phyloP scores from a whole-genome alignment of 176 grass and related monocot genomes.

The Echinochloa phyllopogon region DNA sequence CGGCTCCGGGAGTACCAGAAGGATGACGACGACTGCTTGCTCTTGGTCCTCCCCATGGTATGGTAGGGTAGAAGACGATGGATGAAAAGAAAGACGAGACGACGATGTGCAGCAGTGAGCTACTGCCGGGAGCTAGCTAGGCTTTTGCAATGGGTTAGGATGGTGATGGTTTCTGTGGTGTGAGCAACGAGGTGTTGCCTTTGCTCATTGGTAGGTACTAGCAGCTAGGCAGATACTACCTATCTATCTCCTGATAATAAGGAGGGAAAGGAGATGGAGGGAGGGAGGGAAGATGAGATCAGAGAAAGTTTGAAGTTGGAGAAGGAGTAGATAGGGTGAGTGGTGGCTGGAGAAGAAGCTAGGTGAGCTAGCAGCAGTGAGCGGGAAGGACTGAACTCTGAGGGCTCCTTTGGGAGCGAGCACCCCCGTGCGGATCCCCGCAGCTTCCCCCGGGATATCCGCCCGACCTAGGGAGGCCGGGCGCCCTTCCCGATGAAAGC shows the following conservation, averaged over 20 bases:
- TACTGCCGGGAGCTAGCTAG: too few species aligned
- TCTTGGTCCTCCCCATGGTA: constrained; percentile 33
- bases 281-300: neutral
- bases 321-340: too few species aligned
- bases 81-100: neutral
- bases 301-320: constrained; percentile 1
- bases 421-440: too few species aligned
- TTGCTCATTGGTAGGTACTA: neutral
- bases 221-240: too few species aligned
- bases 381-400: too few species aligned
- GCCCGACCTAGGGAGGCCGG: too few species aligned
- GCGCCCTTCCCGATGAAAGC: too few species aligned
- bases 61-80: too few species aligned
- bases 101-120: neutral
- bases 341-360: neutral
- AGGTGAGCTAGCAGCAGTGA: too few species aligned
- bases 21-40: neutral
- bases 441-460: too few species aligned
- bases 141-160: neutral
- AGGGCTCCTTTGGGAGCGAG: too few species aligned
- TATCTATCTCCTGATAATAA: neutral
- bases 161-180: neutral
- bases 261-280: too few species aligned
- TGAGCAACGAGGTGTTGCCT: neutral
- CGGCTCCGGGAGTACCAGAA: constrained; percentile 59